phyloP scores from a whole-genome alignment of 2,329 filamentous ascomycete species.

The Setomelanomma holmii region DNA sequence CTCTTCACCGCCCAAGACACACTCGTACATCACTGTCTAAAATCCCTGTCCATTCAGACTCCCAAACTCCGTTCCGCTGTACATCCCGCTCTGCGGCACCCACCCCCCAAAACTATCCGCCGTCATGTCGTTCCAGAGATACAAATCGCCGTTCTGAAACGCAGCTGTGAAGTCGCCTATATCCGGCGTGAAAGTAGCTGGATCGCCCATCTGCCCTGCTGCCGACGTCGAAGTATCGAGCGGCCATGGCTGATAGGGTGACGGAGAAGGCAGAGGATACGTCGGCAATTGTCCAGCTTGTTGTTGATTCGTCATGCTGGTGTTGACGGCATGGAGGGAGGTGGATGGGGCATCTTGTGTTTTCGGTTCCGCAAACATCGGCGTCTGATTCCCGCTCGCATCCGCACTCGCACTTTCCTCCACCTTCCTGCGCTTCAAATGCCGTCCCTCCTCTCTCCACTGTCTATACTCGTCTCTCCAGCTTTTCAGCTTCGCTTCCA shows the following conservation, averaged over 20 bases:
- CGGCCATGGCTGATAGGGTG: too few relatives aligned
- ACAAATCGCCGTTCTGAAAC: constrained; percentile 46
- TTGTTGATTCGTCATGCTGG: neutral
- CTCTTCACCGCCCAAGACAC: too few relatives aligned
- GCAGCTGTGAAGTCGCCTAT: constrained; percentile 43
- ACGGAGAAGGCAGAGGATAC: too few relatives aligned
- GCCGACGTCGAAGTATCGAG: constrained; percentile 3
- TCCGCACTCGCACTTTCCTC: constrained; percentile 2
- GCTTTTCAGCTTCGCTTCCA: constrained; percentile 37
- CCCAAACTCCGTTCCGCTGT: constrained; percentile 35
- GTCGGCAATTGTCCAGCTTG: too few relatives aligned
- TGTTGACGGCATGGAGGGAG: neutral
- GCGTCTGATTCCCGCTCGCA: constrained; percentile 8
- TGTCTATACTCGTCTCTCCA: constrained; percentile 42
- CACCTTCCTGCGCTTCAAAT: constrained; percentile 31
- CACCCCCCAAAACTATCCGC: constrained; percentile 41
- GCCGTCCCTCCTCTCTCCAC: constrained; percentile 35
- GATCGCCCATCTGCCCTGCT: constrained; percentile 16
- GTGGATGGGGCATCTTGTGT: neutral
- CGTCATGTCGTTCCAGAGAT: constrained; percentile 46
- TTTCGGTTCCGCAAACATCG: constrained; percentile 9
- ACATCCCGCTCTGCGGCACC: constrained; percentile 36
- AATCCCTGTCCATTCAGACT: constrained; percentile 25
- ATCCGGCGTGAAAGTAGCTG: constrained; percentile 26
- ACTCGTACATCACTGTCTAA: constrained; percentile 5